Conservation (phyloP, 2,329 filamentous ascomycete genomes). For the Colletotrichum chrysophilum region DNA sequence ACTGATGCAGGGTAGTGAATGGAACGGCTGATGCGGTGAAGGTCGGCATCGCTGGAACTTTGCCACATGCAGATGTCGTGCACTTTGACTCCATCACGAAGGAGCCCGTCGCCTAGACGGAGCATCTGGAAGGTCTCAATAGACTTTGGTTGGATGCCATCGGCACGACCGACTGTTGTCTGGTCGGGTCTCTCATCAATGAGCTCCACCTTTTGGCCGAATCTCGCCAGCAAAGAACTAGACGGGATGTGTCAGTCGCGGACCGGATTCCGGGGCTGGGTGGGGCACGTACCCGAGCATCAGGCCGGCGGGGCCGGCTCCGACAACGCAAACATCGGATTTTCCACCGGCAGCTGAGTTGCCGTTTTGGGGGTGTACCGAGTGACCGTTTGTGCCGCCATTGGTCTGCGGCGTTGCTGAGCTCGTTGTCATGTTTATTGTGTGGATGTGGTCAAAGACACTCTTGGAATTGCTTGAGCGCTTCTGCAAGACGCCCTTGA, state of each 20-base stretch:
- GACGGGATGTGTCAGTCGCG: background rate
- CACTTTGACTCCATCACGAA: conserved; percentile 33
- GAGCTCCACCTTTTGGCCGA: conserved; percentile 2
- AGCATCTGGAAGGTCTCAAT: conserved; percentile 14
- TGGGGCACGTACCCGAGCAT: conserved; percentile 13
- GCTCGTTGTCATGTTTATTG: background rate
- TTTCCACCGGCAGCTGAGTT: background rate
- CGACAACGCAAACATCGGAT: conserved; percentile 10
- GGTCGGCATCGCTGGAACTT: background rate
- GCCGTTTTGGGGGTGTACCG: background rate
- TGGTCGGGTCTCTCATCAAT: conserved; percentile 2
- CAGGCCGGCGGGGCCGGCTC: conserved; percentile 9
- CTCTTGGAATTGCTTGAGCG: background rate
- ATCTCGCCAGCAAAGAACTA: conserved; percentile 5
- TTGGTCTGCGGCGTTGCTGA: background rate
- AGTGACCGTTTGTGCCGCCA: background rate
- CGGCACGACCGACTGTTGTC: background rate
- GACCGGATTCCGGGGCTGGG: background rate
- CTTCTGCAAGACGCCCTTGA: background rate
- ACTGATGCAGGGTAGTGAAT: conserved; percentile 22
- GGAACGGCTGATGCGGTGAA: conserved; percentile 31
- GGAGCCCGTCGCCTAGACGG: background rate
- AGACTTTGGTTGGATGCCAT: conserved; percentile 9
- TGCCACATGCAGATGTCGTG: conserved; percentile 18
- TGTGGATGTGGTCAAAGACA: background rate